phyloP scores from a whole-genome alignment of 2,329 filamentous ascomycete genomes.

The Penicillium sp. region DNA sequence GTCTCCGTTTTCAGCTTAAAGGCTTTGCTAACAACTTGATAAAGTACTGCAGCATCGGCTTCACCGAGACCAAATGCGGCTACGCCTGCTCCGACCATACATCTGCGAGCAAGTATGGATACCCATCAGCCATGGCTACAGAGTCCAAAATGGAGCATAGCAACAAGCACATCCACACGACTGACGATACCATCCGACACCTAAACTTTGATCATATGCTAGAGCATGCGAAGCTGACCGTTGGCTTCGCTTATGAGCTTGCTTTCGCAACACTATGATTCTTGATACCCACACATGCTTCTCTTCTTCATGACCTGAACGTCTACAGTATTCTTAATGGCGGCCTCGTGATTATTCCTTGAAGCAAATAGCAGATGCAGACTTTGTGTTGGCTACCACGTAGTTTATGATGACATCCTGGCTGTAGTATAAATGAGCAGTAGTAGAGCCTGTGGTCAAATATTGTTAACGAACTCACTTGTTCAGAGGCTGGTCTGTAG shows the following conservation, averaged over 20 bases:
- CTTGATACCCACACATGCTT: constrained; percentile 4
- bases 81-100: constrained; percentile 80
- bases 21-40: constrained; percentile 18
- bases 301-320: constrained; percentile 9
- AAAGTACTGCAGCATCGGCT: constrained; percentile 86
- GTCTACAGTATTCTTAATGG: constrained; percentile 11
- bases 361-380: neutral
- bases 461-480: too few species aligned
- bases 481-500: too few species aligned
- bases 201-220: constrained; percentile 89
- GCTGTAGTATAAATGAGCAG: too few species aligned
- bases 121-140: constrained; percentile 68
- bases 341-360: neutral
- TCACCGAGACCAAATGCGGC: constrained; percentile 84
- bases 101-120: constrained; percentile 69
- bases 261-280: constrained; percentile 72
- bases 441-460: too few species aligned
- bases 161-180: constrained; percentile 75
- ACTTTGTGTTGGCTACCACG: neutral
- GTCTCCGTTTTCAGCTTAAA: neutral
- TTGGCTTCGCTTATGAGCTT: constrained; percentile 83
- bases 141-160: constrained; percentile 64
- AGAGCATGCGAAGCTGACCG: constrained; percentile 82
- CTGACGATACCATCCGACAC: constrained; percentile 72
- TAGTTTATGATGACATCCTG: too few species aligned